Conservation (phyloP, 2,329 filamentous ascomycete genomes). For the Diaporthe aspalathi region DNA sequence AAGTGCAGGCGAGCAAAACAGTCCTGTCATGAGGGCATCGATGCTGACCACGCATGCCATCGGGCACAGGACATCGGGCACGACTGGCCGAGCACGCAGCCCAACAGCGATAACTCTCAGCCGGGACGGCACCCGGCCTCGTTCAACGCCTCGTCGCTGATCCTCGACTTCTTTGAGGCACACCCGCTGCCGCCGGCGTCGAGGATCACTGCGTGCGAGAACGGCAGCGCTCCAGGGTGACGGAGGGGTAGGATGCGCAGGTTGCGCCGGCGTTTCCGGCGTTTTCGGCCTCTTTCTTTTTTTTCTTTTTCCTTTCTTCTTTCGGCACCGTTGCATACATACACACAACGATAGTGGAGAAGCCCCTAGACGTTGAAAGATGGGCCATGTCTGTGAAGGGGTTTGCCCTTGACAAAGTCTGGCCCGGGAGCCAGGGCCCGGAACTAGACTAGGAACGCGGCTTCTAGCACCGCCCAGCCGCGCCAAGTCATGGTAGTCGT, state of each 20-base stretch:
- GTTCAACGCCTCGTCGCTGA: slow-evolving; percentile 40
- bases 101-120: slow-evolving; percentile 40
- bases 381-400: no score
- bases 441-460: slow-evolving; percentile 1
- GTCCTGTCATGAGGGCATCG: not conserved
- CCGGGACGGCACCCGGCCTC: slow-evolving; percentile 39
- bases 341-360: not conserved
- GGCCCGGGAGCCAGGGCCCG: not conserved
- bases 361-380: no score
- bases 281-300: not conserved
- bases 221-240: slow-evolving; percentile 1
- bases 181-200: slow-evolving; percentile 15
- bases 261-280: not conserved
- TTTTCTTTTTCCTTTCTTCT: no score
- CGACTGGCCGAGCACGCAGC: slow-evolving; percentile 39
- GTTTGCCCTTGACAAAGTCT: not conserved
- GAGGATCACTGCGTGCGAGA: not conserved
- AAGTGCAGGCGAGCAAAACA: not conserved
- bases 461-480: slow-evolving; percentile 6
- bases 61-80: slow-evolving; percentile 37
- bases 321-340: not conserved
- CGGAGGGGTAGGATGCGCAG: not conserved
- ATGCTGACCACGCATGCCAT: slow-evolving; percentile 21
- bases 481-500: slow-evolving; percentile 24
- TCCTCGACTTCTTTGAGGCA: slow-evolving; percentile 39